phyloP scores from a whole-genome alignment of 257 asterid genomes.

The Solanum bulbocastanum region DNA sequence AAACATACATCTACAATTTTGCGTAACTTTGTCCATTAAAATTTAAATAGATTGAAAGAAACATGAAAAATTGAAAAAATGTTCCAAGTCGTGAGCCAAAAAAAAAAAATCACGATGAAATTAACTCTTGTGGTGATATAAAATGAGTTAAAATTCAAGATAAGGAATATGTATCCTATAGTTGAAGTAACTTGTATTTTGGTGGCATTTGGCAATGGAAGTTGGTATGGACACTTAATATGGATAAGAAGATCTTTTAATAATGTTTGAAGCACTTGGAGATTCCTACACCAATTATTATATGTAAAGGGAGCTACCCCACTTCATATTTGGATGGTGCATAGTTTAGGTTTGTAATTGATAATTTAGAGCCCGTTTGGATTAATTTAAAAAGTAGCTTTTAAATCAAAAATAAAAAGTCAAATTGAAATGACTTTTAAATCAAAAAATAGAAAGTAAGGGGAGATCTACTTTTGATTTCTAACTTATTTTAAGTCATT shows the following conservation, averaged over 20 bases:
- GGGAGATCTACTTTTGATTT: no score
- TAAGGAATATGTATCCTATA: neutral
- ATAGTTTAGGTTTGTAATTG: neutral
- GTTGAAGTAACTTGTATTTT: neutral
- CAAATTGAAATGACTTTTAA: no score
- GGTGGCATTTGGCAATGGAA: neutral
- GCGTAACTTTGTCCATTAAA: neutral
- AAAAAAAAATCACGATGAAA: neutral
- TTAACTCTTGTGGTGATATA: neutral
- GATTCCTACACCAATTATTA: neutral
- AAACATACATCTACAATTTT: neutral
- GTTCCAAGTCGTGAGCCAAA: neutral
- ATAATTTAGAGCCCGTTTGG: neutral
- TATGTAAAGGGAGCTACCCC: neutral
- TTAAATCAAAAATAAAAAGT: no score
- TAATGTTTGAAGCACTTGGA: neutral
- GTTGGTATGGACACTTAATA: neutral
- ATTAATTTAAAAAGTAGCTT: no score
- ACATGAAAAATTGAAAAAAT: neutral
- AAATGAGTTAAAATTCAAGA: neutral
- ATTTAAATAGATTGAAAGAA: neutral
- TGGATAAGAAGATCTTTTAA: neutral
- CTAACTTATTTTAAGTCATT: no score
- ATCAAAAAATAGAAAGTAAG: no score
- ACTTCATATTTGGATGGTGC: neutral